These are phyloP conservation scores for Plenodomus lindquistii DNA, from an alignment of 2,329 filamentous ascomycete species.

Conservation along the genomic window DNA sequence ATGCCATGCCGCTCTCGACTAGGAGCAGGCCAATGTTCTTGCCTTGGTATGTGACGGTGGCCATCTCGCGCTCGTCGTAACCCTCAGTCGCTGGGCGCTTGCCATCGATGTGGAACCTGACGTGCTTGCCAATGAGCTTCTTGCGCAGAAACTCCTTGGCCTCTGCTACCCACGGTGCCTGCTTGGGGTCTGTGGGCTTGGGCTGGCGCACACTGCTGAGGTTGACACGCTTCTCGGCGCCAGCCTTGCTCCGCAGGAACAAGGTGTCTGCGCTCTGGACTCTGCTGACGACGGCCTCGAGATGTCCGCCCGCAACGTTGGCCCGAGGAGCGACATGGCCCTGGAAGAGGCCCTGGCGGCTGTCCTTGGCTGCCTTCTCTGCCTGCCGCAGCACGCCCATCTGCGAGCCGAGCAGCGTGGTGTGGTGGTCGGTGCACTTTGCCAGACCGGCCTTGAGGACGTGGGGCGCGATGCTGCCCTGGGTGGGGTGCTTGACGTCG, in stretches of 20 bases:
- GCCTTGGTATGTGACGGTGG: slow-evolving; percentile 78
- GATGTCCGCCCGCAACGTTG: slow-evolving; percentile 59
- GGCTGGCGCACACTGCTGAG: slow-evolving; percentile 92
- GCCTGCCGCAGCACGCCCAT: slow-evolving; percentile 86
- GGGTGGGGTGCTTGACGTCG: slow-evolving; percentile 76
- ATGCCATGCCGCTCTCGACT: slow-evolving; percentile 91
- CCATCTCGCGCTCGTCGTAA: slow-evolving; percentile 93
- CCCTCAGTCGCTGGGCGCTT: slow-evolving; percentile 87
- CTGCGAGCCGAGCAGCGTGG: slow-evolving; percentile 82
- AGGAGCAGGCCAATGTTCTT: slow-evolving; percentile 84
- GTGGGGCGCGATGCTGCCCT: slow-evolving; percentile 91
- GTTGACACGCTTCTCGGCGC: slow-evolving; percentile 85
- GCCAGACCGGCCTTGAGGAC: slow-evolving; percentile 87
- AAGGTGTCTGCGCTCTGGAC: slow-evolving; percentile 89
- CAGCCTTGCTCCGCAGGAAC: slow-evolving; percentile 80
- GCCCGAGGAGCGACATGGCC: slow-evolving; percentile 72
- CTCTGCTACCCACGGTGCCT: slow-evolving; percentile 86
- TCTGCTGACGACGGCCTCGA: slow-evolving; percentile 82
- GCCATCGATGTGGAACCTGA: slow-evolving; percentile 85
- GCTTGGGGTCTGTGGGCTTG: slow-evolving; percentile 83
- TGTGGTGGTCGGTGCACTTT: slow-evolving; percentile 93
- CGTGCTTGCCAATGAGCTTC: slow-evolving; percentile 93
- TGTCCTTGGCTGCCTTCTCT: slow-evolving; percentile 80
- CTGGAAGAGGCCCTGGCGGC: slow-evolving; percentile 79
- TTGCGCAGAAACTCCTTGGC: slow-evolving; percentile 96